A percentile compares a stretch with the other conserved stretches of the same genome.
phyloP scores from a whole-genome alignment of 495 filamentous ascomycete genomes.

The Clavariopsis aquatica region DNA sequence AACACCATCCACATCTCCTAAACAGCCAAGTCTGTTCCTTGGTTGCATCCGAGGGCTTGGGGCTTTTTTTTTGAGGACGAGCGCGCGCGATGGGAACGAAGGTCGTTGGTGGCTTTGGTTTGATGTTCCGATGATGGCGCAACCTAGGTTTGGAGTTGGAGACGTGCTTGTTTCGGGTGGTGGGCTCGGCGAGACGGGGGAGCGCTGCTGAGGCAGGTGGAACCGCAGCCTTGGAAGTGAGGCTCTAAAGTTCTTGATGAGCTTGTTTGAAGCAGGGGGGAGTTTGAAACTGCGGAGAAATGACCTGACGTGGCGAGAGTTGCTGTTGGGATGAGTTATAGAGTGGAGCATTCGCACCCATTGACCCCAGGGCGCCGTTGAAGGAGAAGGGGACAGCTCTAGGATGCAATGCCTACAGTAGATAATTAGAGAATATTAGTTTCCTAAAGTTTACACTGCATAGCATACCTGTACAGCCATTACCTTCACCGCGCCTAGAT shows the following conservation, averaged over 20 bases:
- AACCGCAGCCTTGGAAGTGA: not conserved
- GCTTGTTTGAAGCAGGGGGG: not conserved
- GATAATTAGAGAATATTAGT: no score
- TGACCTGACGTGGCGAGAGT: no score
- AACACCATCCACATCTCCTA: conserved; percentile 11
- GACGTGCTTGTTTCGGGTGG: conserved; percentile 20
- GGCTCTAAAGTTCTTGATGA: not conserved
- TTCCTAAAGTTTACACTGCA: no score
- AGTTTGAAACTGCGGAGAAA: not conserved
- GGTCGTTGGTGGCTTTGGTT: conserved; percentile 13
- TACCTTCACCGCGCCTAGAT: no score
- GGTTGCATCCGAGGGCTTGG: not conserved
- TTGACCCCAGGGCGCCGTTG: no score
- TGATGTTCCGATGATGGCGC: conserved; percentile 30
- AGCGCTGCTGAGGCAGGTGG: not conserved
- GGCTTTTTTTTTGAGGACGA: not conserved
- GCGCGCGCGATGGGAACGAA: not conserved
- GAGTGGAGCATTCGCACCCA: no score
- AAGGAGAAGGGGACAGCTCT: no score
- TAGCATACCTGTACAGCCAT: no score
- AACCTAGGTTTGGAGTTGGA: conserved; percentile 17
- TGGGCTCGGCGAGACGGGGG: conserved; percentile 14
- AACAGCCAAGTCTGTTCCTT: conserved; percentile 28
- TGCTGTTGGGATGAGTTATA: no score
- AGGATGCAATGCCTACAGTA: no score